phyloP scores from a whole-genome alignment of 2,329 filamentous ascomycete genomes.

The Xylaria sp. region DNA sequence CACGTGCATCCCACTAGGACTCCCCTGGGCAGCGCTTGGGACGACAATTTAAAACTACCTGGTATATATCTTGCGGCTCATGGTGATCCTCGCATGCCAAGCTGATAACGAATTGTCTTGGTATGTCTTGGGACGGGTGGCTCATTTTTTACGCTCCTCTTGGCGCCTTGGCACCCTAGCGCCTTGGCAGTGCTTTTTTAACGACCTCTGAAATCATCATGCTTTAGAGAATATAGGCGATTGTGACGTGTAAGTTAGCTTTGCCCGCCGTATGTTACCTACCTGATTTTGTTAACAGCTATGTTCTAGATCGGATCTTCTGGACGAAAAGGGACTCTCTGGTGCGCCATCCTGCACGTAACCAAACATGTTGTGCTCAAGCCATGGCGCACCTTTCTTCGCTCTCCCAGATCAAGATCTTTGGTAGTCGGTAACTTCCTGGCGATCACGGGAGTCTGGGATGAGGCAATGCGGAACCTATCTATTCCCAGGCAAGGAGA shows the following conservation, averaged over 20 bases:
- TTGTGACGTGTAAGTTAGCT: neutral
- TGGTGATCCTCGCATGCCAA: conserved; percentile 33
- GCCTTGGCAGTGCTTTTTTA: conserved; percentile 16
- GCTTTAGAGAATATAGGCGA: neutral
- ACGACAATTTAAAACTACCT: conserved; percentile 20
- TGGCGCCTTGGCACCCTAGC: conserved; percentile 16
- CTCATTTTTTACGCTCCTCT: conserved; percentile 5
- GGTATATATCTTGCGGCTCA: conserved; percentile 28
- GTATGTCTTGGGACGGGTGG: conserved; percentile 19
- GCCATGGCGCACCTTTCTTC: neutral
- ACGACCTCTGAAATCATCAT: conserved; percentile 26
- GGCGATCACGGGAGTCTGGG: conserved; percentile 15
- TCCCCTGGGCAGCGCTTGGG: neutral
- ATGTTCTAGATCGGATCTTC: neutral
- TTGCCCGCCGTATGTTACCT: neutral
- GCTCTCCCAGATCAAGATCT: neutral
- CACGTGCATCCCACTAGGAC: conserved; percentile 7
- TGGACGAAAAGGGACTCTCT: neutral
- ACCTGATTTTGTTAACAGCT: too few species aligned
- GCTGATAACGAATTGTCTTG: conserved; percentile 28
- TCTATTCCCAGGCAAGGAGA: neutral
- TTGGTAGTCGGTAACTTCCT: neutral
- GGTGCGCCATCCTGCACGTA: neutral
- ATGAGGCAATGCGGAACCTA: conserved; percentile 6
- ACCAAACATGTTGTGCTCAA: conserved; percentile 5